These are phyloP conservation scores for Teunomyces atbi DNA, from an alignment of 805 yeast species.

Conservation along the genomic window DNA sequence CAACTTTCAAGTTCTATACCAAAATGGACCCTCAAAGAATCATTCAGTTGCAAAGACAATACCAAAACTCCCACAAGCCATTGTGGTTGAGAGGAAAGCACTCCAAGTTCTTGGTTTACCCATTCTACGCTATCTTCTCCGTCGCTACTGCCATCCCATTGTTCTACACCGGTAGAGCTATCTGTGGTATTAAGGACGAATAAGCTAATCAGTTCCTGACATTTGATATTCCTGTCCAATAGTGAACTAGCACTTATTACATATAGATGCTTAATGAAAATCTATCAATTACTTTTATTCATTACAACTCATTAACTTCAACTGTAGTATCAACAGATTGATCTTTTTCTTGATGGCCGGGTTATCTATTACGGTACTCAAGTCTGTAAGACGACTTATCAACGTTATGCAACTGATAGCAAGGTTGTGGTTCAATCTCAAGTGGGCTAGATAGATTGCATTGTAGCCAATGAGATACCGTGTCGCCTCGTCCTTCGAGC, in stretches of 20 bases:
- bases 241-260: background rate
- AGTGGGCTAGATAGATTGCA: constrained; percentile 11
- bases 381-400: background rate
- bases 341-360: background rate
- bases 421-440: constrained; percentile 6
- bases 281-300: background rate
- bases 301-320: background rate
- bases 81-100: constrained; percentile 45
- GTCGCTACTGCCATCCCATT: constrained; percentile 65
- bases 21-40: constrained; percentile 48
- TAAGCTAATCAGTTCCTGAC: constrained; percentile 2
- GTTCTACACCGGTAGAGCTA: constrained; percentile 70
- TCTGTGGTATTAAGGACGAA: constrained; percentile 59
- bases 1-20: constrained; percentile 4
- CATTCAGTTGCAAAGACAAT: constrained; percentile 43
- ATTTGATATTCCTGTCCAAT: background rate
- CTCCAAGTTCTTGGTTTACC: constrained; percentile 69
- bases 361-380: background rate
- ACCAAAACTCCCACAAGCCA: constrained; percentile 41
- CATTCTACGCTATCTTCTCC: constrained; percentile 74
- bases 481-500: constrained; percentile 6
- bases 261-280: constrained; percentile 1
- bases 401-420: background rate
- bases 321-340: constrained; percentile 1
- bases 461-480: constrained; percentile 18